Evolutionary conservation across 2,329 filamentous ascomycete species (phyloP).

Genomic region (Venturia asperata): DNA sequence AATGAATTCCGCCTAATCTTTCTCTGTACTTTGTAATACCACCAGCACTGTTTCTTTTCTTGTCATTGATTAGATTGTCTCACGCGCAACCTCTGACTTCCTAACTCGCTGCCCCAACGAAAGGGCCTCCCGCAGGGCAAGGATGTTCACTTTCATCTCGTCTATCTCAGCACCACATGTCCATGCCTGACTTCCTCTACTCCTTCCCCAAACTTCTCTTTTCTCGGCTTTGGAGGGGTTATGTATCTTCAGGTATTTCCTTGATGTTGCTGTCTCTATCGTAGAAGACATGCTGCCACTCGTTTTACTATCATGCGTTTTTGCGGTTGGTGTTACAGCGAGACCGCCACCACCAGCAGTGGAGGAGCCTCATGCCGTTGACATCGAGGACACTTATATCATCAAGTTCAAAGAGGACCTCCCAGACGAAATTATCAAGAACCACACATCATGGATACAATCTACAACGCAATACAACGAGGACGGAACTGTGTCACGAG

Average conservation of each 20-base stretch:
- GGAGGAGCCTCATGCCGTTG: constrained; percentile 5
- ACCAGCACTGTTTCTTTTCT: background rate
- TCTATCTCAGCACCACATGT: constrained; percentile 6
- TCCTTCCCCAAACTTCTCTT: background rate
- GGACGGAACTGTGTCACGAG: constrained; percentile 14
- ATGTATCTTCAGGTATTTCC: background rate
- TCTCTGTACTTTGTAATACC: too few species aligned
- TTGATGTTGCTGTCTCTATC: background rate
- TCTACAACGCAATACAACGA: background rate
- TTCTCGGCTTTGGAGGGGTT: background rate
- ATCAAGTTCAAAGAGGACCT: constrained; percentile 11
- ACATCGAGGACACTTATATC: constrained; percentile 16
- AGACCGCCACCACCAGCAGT: constrained; percentile 9
- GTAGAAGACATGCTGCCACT: constrained; percentile 4
- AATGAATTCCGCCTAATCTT: background rate
- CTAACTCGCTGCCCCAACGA: background rate
- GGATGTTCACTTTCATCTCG: constrained; percentile 1
- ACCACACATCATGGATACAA: constrained; percentile 14
- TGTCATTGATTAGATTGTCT: background rate
- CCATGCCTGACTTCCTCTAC: background rate
- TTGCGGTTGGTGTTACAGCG: background rate
- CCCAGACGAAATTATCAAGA: background rate
- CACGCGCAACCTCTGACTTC: background rate
- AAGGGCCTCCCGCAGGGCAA: background rate
- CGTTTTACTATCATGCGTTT: constrained; percentile 6